These are phyloP conservation scores for Penicillium diatomitis DNA, from an alignment of 495 filamentous ascomycete species.

Conservation along the genomic window DNA sequence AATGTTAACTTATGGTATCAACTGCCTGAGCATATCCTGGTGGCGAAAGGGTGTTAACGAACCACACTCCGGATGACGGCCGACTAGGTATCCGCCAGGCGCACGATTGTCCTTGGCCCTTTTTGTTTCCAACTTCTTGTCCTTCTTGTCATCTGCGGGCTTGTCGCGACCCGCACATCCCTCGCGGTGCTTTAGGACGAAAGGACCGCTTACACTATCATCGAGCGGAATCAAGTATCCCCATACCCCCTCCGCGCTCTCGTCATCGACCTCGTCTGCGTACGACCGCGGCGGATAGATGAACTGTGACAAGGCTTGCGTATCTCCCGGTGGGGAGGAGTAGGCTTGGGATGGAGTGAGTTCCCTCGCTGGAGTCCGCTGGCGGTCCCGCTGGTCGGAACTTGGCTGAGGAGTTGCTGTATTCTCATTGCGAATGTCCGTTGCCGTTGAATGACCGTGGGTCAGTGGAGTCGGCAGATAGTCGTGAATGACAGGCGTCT, in stretches of 20 bases:
- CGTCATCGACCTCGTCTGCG: slow-evolving; percentile 74
- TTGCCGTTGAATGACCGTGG: slow-evolving; percentile 52
- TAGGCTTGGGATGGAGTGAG: slow-evolving; percentile 48
- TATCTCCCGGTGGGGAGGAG: slow-evolving; percentile 57
- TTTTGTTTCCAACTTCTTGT: slow-evolving; percentile 20
- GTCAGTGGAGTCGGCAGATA: slow-evolving; percentile 82
- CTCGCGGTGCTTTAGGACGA: slow-evolving; percentile 63
- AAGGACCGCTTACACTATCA: slow-evolving; percentile 52
- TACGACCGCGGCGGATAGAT: slow-evolving; percentile 63
- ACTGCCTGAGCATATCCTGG: neutral
- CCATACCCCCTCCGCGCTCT: slow-evolving; percentile 81
- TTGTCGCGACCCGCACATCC: slow-evolving; percentile 48
- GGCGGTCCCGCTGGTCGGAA: slow-evolving; percentile 43
- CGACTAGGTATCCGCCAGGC: slow-evolving; percentile 83
- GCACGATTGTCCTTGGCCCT: slow-evolving; percentile 35
- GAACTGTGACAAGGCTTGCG: slow-evolving; percentile 68
- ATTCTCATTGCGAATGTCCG: slow-evolving; percentile 55
- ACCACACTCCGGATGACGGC: slow-evolving; percentile 93
- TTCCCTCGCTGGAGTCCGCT: slow-evolving; percentile 43
- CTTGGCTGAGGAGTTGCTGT: slow-evolving; percentile 65
- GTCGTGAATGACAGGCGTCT: slow-evolving; percentile 51
- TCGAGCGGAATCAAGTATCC: slow-evolving; percentile 84
- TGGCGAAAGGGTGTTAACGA: slow-evolving; percentile 22
- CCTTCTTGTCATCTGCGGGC: slow-evolving; percentile 31
- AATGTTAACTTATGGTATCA: slow-evolving; percentile 6